Evolutionary conservation across 1,139 yeast species (phyloP), one percentile per base, ranked within the genome.

Genomic region (Protomyces arabidopsidicola): DNA sequence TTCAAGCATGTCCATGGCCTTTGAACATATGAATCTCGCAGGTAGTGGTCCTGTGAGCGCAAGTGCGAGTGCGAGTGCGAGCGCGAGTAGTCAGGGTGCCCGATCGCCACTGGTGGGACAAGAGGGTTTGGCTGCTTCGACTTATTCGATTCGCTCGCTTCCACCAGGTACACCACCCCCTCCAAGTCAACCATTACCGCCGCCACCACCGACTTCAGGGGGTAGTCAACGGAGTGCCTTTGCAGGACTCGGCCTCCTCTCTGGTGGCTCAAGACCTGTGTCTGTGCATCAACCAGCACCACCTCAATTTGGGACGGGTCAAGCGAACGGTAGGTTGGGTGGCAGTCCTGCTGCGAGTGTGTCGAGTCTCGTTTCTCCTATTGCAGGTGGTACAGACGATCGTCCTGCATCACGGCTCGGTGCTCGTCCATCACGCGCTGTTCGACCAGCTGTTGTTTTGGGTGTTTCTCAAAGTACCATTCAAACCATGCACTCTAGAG

Each of bases 391-490:
- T 3, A 9, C 9, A 1, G 42, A 36, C 16, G 48, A 42, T n/a
- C 48, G 48, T n/a, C 48, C 48, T 10, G 18, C 24, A 10, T 42
- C 48, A 42, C 48, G 48, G 1, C 5, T 42, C 22, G 24, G 48
- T 18, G 48, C 24, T 18, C 16, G 14, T n/a, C 5, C 48, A 18
- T 12, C 14, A n/a, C 48, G 48, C 24, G 22, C 22, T 18, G 4
- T 16, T 3, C 48, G 62, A 24, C 62, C 62, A 14, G 56, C 55
- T 6, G 56, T 58, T 34, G 53, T 52, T 24, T 42, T 58, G 22
- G 62, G 62, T 34, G 42, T 58, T 48, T 58, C 62, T n/a, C 62
- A 58, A 22, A 55, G 42, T 18, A 58, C 62, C n/a, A 34, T 58
- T 18, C 62, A 58, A 45, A 58, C 62, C n/a, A 36, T 36, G 42